Evolutionary conservation across 176 grass and related monocot genomes (phyloP).

Genomic region (Triticum dicoccoides): DNA sequence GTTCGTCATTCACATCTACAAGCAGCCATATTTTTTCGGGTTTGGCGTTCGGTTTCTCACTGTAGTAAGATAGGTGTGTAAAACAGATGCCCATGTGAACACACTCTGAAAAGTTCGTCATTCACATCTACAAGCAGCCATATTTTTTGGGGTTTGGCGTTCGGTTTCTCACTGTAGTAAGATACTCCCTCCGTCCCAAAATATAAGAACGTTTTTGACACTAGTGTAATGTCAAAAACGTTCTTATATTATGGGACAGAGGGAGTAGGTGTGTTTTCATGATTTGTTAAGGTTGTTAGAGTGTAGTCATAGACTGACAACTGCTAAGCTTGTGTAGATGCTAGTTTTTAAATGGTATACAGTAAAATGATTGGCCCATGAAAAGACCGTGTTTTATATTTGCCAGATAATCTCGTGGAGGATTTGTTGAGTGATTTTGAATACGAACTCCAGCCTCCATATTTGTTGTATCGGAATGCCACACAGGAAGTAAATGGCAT

Average conservation of each 20-base stretch:
- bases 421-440: conserved; percentile 93
- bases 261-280: background rate
- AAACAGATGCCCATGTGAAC: no score
- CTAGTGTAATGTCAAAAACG: no score
- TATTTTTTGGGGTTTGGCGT: background rate
- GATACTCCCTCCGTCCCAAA: no score
- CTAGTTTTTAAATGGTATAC: background rate
- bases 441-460: conserved; percentile 89
- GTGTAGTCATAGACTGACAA: background rate
- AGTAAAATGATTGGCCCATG: background rate
- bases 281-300: background rate
- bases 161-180: background rate
- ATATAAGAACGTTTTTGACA: no score
- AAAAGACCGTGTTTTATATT: background rate
- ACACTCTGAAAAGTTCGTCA: no score
- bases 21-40: background rate
- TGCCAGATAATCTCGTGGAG: conserved; percentile 92
- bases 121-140: no score
- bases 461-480: conserved; percentile 87
- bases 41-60: background rate
- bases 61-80: background rate
- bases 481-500: conserved; percentile 88
- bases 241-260: no score
- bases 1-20: no score
- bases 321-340: background rate